Evolutionary conservation across 2,329 filamentous ascomycete species (phyloP), one percentile per base, ranked within the genome.

Genomic region (Zarea fungicola): DNA sequence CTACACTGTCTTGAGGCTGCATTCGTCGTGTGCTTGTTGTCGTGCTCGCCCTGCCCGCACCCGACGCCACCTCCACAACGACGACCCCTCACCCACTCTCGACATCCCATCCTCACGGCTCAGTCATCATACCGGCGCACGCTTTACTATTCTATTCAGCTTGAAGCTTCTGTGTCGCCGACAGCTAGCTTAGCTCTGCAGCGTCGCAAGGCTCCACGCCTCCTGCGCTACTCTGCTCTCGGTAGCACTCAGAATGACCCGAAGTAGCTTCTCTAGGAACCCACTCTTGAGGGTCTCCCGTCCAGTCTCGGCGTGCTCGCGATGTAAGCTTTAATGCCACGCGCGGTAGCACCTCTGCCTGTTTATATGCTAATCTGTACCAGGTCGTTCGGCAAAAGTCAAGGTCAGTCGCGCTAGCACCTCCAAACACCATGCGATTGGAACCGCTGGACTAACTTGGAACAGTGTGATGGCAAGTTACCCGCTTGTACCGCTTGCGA

Each of bases 401-500:
- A 96, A 95, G 76, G 83, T 85, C 22, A n/a, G 45, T 35, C 10
- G 4, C 45, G 10, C 21, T 13, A 16, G 3, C 10, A n/a, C 18
- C 28, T 21, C 28, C 25, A 13, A n/a, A 8, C 36, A 7, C 21
- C 45, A 10, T 7, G n/a, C 45, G 36, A 19, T 25, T 31, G 19
- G n/a, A n/a, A n/a, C n/a, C n/a, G n/a, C n/a, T n/a, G n/a, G n/a
- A n/a, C 41, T 46, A 50, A 44, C 31, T 10, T 22, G 35, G 21
- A 21, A 16, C 32, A 86, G 82, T 99, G 93, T 62, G 93, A 97
- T 70, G 92, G 93, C 53, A 96, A 96, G 67, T 74, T 97, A 31
- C 93, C 93, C 10, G 90, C 91, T 7, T 99, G 93, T 64, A 95
- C 90, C 7, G 92, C 92, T 16, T 97, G 93, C 63, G 92, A 96